Evolutionary conservation across 2,329 filamentous ascomycete species (phyloP).

Genomic region (Pseudogymnoascus sp.): DNA sequence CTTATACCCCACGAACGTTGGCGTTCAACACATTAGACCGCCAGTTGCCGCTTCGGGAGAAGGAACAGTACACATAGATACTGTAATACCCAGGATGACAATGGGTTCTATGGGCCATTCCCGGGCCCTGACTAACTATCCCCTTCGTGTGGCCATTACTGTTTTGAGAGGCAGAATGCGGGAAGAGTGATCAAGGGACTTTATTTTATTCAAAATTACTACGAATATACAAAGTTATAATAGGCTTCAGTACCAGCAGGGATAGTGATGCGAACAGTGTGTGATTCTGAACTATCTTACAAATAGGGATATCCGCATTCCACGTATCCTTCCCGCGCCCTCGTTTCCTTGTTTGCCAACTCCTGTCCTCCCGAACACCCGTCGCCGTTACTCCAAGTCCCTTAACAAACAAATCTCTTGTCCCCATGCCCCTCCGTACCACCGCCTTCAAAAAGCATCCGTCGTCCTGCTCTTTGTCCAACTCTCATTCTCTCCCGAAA

Average conservation of each 20-base stretch:
- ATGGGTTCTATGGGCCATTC: neutral
- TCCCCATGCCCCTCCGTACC: slow-evolving; percentile 1
- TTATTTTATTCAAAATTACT: neutral
- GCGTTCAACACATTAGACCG: slow-evolving; percentile 59
- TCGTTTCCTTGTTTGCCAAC: neutral
- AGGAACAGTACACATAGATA: neutral
- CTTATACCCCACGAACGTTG: slow-evolving; percentile 59
- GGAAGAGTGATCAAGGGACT: neutral
- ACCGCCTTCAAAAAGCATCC: neutral
- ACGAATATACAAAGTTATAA: neutral
- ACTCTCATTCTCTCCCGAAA: neutral
- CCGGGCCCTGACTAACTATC: neutral
- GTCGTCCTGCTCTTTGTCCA: neutral
- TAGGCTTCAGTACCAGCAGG: neutral
- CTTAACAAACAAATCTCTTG: neutral
- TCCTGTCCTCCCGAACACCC: slow-evolving; percentile 3
- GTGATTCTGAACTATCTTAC: neutral
- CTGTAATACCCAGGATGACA: neutral
- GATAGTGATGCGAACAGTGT: neutral
- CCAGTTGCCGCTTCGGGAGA: slow-evolving; percentile 44
- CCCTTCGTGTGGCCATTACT: neutral
- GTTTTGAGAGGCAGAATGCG: neutral
- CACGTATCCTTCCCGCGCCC: neutral
- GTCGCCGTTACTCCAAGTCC: neutral
- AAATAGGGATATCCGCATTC: slow-evolving; percentile 3